Percentiles rank a stretch among this genome's conserved stretches.
Evolutionary conservation across 176 grass and related monocot species (phyloP).

Genomic region (Dactylis glomerata): DNA sequence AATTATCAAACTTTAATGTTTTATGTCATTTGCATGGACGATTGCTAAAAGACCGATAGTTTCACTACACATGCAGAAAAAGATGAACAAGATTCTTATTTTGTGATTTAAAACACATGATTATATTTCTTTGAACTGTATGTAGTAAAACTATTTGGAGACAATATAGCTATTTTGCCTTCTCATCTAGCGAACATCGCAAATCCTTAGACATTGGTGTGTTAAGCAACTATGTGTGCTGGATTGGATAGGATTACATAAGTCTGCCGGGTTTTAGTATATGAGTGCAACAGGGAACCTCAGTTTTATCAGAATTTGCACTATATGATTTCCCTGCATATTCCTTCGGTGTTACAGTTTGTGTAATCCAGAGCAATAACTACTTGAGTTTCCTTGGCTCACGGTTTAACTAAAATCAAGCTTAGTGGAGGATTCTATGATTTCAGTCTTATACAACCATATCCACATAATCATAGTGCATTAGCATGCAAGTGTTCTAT

Average conservation of each 20-base stretch:
- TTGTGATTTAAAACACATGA: not conserved
- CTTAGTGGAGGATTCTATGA: not conserved
- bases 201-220: not conserved
- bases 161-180: not conserved
- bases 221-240: not conserved
- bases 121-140: not conserved
- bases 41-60: not conserved
- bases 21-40: not conserved
- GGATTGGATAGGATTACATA: not conserved
- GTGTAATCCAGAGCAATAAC: not conserved
- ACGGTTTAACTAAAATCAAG: not conserved
- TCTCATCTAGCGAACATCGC: not conserved
- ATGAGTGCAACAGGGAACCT: not conserved
- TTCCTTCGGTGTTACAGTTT: not conserved
- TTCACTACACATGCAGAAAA: not conserved
- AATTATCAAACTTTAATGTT: not conserved
- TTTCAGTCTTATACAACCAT: not conserved
- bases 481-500: not conserved
- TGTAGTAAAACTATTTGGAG: not conserved
- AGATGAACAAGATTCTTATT: not conserved
- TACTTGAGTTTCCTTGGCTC: not conserved
- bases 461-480: constrained; percentile 1
- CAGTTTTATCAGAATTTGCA: not conserved
- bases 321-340: not conserved
- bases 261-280: not conserved